These are phyloP conservation scores for Leishmania mexicana DNA, from an alignment of 208 protist genomes.

Conservation along the genomic window DNA sequence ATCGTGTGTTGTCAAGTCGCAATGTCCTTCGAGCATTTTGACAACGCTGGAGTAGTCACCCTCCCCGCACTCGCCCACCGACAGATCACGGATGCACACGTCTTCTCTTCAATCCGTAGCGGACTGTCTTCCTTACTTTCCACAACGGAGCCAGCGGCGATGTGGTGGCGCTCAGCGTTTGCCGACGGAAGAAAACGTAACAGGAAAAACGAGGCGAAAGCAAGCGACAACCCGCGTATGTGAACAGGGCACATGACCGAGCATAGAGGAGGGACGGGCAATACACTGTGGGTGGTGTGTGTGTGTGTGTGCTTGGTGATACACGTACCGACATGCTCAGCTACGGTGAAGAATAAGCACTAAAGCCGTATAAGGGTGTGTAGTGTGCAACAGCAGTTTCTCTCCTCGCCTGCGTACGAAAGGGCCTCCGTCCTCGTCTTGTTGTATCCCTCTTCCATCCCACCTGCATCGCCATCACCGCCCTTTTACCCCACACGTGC, in stretches of 20 bases:
- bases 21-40: background rate
- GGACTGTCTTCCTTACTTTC: too few species aligned
- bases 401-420: background rate
- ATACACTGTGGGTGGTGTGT: too few species aligned
- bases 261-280: background rate
- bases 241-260: background rate
- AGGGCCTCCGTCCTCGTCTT: background rate
- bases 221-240: background rate
- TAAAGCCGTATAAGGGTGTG: background rate
- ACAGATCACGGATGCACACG: background rate
- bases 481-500: background rate
- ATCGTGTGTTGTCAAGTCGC: background rate
- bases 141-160: background rate
- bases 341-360: background rate
- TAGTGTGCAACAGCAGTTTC: too few species aligned
- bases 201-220: too few species aligned
- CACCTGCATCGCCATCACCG: background rate
- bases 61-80: background rate
- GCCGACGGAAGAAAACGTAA: background rate
- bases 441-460: background rate
- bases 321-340: too few species aligned
- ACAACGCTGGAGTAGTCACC: background rate
- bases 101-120: background rate
- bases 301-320: background rate
- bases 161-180: background rate